A percentile compares a stretch with the other conserved stretches of the same genome.
These are phyloP conservation scores for Lippia alba DNA, from an alignment of 305 asterid species.

Conservation along the genomic window DNA sequence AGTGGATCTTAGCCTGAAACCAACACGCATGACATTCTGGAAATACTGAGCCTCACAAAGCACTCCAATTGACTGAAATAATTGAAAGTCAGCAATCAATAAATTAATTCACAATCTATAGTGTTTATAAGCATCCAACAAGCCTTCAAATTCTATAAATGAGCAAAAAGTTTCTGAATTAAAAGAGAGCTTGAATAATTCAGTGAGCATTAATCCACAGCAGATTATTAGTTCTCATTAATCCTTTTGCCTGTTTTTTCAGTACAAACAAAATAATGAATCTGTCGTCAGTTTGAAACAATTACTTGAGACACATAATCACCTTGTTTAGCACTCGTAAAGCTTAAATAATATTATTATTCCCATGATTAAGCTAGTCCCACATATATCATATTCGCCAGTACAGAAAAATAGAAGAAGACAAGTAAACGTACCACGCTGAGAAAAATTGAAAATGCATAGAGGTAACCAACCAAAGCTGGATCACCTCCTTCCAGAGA, in stretches of 20 bases:
- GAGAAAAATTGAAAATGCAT: slow-evolving; percentile 79
- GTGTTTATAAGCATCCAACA: slow-evolving; percentile 26
- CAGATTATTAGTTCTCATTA: neutral
- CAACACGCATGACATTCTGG: slow-evolving; percentile 99
- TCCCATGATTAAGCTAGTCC: neutral
- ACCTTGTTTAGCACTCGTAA: neutral
- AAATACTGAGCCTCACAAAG: slow-evolving; percentile 95
- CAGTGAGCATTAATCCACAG: slow-evolving; percentile 1
- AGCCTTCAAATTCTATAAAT: slow-evolving; percentile 18
- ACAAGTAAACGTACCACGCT: slow-evolving; percentile 70
- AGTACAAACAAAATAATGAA: slow-evolving; percentile 1
- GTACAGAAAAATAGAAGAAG: slow-evolving; percentile 29
- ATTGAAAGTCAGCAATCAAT: slow-evolving; percentile 27
- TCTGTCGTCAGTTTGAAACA: slow-evolving; percentile 16
- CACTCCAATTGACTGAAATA: slow-evolving; percentile 85
- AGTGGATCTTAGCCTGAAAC: slow-evolving; percentile 89
- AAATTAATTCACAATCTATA: slow-evolving; percentile 19
- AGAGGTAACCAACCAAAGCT: slow-evolving; percentile 88
- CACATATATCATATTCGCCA: slow-evolving; percentile 15
- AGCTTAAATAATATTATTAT: neutral
- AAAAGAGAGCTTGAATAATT: slow-evolving; percentile 15
- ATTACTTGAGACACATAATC: neutral
- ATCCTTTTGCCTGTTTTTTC: neutral
- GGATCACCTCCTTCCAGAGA: slow-evolving; percentile 87
- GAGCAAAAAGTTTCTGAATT: slow-evolving; percentile 15